Conservation (phyloP, 345 rosid species). For the Populus simonii region DNA sequence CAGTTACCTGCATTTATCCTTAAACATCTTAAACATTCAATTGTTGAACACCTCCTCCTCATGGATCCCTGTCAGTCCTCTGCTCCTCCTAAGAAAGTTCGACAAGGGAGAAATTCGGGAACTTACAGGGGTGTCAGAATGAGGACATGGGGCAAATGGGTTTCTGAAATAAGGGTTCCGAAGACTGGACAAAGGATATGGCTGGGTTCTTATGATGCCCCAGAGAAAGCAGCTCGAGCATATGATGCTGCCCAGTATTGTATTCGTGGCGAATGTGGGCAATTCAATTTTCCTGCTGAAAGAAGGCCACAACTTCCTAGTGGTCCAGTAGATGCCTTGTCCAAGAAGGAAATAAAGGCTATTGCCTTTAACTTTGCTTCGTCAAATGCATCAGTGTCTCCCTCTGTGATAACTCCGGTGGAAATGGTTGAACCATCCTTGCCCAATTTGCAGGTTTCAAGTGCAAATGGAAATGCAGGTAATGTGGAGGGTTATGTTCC, state of each 20-base stretch:
- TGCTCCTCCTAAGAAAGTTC: slow-evolving; percentile 22
- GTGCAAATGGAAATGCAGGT: slow-evolving; percentile 2
- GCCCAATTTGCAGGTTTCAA: not conserved
- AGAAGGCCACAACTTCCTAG: slow-evolving; percentile 36
- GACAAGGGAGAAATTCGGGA: slow-evolving; percentile 17
- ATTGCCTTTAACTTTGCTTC: slow-evolving; percentile 33
- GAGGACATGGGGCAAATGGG: slow-evolving; percentile 45
- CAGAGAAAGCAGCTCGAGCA: slow-evolving; percentile 52
- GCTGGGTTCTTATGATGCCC: slow-evolving; percentile 49
- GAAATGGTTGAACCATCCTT: too few relatives aligned
- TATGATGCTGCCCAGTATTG: slow-evolving; percentile 47
- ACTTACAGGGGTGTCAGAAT: slow-evolving; percentile 36
- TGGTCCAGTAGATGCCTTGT: slow-evolving; percentile 30
- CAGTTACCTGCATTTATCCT: not conserved
- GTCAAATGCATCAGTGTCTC: slow-evolving; percentile 22
- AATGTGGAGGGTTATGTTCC: slow-evolving; percentile 22
- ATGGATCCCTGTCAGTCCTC: slow-evolving; percentile 18
- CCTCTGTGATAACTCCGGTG: slow-evolving; percentile 16
- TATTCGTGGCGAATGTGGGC: slow-evolving; percentile 35
- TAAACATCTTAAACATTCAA: not conserved
- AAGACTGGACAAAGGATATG: slow-evolving; percentile 40
- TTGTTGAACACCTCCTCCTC: not conserved
- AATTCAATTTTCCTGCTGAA: slow-evolving; percentile 39
- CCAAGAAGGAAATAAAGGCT: slow-evolving; percentile 29
- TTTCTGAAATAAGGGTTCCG: slow-evolving; percentile 46